Percentiles rank a stretch among this genome's conserved stretches.
phyloP scores from a whole-genome alignment of 352 stramenopile genomes.

The Phytophthora tubulina region DNA sequence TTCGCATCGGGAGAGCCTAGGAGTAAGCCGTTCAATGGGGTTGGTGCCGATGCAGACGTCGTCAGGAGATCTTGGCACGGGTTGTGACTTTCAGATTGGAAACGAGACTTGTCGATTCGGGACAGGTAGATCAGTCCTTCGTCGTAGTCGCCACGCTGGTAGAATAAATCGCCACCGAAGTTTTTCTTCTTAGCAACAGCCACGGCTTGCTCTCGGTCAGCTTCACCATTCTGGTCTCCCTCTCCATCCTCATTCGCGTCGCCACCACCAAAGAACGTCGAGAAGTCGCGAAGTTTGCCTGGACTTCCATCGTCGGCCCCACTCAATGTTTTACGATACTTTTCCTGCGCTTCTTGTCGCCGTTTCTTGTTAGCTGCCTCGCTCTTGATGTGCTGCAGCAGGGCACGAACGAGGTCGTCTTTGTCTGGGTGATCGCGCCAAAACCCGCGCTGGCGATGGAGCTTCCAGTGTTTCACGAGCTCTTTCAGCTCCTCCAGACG shows the following conservation, averaged over 20 bases:
- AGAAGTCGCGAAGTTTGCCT: conserved; percentile 70
- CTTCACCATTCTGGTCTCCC: conserved; percentile 22
- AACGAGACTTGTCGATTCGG: conserved; percentile 78
- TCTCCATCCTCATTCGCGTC: conserved; percentile 16
- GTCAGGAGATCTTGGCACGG: conserved; percentile 65
- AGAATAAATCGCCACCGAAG: conserved; percentile 84
- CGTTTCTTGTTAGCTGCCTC: conserved; percentile 85
- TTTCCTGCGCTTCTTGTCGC: conserved; percentile 83
- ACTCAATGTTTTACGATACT: conserved; percentile 62
- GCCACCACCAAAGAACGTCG: conserved; percentile 56
- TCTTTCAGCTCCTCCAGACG: conserved; percentile 92
- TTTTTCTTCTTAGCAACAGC: conserved; percentile 50
- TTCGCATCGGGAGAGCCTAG: conserved; percentile 28
- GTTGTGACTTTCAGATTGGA: conserved; percentile 64
- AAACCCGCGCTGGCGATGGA: conserved; percentile 90
- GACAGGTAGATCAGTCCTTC: conserved; percentile 90
- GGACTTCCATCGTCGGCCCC: conserved; percentile 28
- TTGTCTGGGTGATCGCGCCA: conserved; percentile 92
- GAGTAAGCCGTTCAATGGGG: conserved; percentile 59
- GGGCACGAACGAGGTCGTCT: conserved; percentile 88
- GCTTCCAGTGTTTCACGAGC: conserved; percentile 92
- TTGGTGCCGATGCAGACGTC: conserved; percentile 50
- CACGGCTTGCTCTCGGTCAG: conserved; percentile 38
- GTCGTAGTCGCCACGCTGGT: conserved; percentile 86
- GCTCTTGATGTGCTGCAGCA: conserved; percentile 88